A percentile compares a stretch with the other conserved stretches of the same genome.
These are phyloP conservation scores for Leccinum sublutescens DNA, from an alignment of 768 basidiomycete genomes.

Conservation along the genomic window DNA sequence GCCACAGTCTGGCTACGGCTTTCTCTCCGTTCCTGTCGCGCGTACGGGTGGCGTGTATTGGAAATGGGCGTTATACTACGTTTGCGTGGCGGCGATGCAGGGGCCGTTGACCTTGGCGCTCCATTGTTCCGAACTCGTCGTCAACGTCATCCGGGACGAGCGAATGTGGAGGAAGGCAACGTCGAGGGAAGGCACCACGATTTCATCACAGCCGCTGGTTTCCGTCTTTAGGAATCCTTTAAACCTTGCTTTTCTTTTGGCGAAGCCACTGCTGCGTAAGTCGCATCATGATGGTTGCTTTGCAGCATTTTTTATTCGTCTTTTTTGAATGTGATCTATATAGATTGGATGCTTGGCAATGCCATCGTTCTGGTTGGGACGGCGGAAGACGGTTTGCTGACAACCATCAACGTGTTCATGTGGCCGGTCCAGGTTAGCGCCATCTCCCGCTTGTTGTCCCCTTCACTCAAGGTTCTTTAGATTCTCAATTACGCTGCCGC, in stretches of 20 bases:
- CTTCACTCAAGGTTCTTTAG: slow-evolving; percentile 9
- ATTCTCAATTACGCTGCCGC: slow-evolving; percentile 27
- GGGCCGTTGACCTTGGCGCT: slow-evolving; percentile 29
- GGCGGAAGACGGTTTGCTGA: slow-evolving; percentile 13
- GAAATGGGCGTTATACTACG: slow-evolving; percentile 27
- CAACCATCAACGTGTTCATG: slow-evolving; percentile 23
- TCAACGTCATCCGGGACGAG: slow-evolving; percentile 31
- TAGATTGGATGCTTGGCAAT: slow-evolving; percentile 35
- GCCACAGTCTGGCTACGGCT: slow-evolving; percentile 14
- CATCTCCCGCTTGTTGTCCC: neutral
- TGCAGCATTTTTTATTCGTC: neutral
- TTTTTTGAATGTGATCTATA: neutral
- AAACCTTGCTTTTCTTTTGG: slow-evolving; percentile 15
- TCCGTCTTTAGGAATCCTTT: slow-evolving; percentile 18
- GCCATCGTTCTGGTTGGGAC: slow-evolving; percentile 20
- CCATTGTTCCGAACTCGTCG: slow-evolving; percentile 30
- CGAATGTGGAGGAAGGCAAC: slow-evolving; percentile 27
- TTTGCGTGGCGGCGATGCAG: slow-evolving; percentile 27
- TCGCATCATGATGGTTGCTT: neutral
- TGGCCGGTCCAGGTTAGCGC: slow-evolving; percentile 25
- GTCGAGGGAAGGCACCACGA: slow-evolving; percentile 9
- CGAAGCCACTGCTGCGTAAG: slow-evolving; percentile 30
- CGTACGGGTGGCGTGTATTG: slow-evolving; percentile 16
- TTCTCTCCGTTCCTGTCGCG: slow-evolving; percentile 22
- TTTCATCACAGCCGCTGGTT: slow-evolving; percentile 21